Base-by-base conservation (phyloP, 2,329 filamentous ascomycete genomes). In the Alternaria metachromatica region DNA sequence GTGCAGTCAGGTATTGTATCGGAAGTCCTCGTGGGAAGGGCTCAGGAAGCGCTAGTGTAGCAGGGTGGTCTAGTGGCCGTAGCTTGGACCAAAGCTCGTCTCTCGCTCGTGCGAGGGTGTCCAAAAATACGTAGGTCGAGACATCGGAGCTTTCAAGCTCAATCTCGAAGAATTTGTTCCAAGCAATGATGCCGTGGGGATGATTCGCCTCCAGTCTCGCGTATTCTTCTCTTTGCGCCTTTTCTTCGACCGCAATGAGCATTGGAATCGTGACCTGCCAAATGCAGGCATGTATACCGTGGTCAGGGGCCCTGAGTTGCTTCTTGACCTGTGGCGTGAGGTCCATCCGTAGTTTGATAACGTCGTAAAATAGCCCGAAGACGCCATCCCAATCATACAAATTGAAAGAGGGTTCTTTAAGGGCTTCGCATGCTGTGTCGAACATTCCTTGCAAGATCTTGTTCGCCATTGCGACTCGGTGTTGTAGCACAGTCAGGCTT, bases 21-120 rank as follows among this genome's bases (percentile, higher is more conserved):
- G 79, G 71, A 26, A 81, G 67, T 4, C 80, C 80, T 26, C 69
- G 72, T 3, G 78, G 77, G 23, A 76, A 79, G 6, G 71, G 66
- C 7, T 66, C 60, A 1, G 74, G 75, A 2, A 82, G 65, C 2
- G 67, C 57, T 2, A 70, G 60, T 7, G 66, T 67, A n/a, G 68
- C 69, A 12, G 78, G 72, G 56, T 70, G 57, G 4, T 60, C 30
- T 8, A 30, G 71, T 5, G 67, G 60, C 41, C 80, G 73, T 46
- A 75, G 49, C 6, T 64, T 59, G 8, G 30, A 49, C 80, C 80
- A 82, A 0, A 80, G 51, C 6, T 69, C 48, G 53, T 82, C 65
- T 50, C 80, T 73, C 8, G 66, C 68, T 62, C 66, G 67, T 26
- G 80, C 79, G 28, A 82, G 67, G 21, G 77, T 66, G 49, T 82